Conservation (phyloP, 164 flowering plant species). For the Chimonanthus salicifolius region DNA sequence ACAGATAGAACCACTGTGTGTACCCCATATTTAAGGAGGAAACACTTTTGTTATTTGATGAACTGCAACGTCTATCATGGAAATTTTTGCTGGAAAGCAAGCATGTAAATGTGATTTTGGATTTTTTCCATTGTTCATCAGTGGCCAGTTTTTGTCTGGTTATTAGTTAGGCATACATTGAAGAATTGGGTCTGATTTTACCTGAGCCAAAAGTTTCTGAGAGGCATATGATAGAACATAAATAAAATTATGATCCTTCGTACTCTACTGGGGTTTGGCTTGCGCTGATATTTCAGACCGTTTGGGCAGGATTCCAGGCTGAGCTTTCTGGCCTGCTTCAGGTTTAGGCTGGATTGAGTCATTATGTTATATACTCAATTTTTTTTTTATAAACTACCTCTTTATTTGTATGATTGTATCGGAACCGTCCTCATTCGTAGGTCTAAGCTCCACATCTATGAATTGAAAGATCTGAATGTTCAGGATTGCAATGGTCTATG, state of each 20-base stretch:
- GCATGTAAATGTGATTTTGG: slow-evolving; percentile 2
- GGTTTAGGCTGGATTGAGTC: too few relatives aligned
- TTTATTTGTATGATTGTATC: too few relatives aligned
- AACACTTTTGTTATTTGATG: not conserved
- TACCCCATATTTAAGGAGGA: not conserved
- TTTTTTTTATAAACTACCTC: too few relatives aligned
- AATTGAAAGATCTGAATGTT: too few relatives aligned
- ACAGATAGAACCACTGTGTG: not conserved
- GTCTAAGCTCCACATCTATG: too few relatives aligned
- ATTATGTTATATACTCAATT: too few relatives aligned
- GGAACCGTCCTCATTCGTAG: too few relatives aligned
- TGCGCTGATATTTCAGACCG: not conserved
- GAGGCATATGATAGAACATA: too few relatives aligned
- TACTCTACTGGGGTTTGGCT: not conserved
- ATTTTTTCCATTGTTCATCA: not conserved
- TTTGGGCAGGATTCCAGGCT: not conserved
- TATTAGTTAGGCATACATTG: too few relatives aligned
- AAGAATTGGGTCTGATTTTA: not conserved
- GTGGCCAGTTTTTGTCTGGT: not conserved
- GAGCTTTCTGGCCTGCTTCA: too few relatives aligned
- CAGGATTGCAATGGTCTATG: too few relatives aligned
- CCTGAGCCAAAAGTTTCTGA: not conserved
- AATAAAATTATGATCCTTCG: not conserved
- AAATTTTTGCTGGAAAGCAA: not conserved
- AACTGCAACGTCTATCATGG: not conserved